Evolutionary conservation across 768 basidiomycete species (phyloP).

Genomic region (Lactifluus hygrophoroides): DNA sequence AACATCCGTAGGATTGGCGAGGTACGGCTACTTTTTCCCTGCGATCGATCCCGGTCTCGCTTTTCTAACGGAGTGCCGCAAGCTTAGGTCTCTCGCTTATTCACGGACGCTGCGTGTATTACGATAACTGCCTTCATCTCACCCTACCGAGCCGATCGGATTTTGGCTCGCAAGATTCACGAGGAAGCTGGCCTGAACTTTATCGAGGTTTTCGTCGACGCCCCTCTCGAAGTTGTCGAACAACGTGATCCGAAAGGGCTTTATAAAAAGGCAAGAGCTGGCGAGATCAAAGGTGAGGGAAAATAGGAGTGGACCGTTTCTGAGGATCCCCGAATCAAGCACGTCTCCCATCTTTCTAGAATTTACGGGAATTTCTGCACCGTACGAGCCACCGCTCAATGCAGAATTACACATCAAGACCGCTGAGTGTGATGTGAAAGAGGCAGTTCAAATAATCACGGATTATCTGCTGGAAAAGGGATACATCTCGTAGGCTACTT

Average conservation of each 20-base stretch:
- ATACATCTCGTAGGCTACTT: too few relatives aligned
- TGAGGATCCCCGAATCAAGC: background rate
- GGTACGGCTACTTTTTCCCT: constrained; percentile 43
- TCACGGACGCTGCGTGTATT: constrained; percentile 80
- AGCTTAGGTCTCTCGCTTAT: constrained; percentile 84
- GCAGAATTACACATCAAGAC: constrained; percentile 94
- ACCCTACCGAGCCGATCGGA: constrained; percentile 86
- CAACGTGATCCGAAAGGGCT: constrained; percentile 93
- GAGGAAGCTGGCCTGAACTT: constrained; percentile 65
- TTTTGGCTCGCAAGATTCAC: constrained; percentile 76
- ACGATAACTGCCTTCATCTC: constrained; percentile 97
- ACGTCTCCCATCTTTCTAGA: too few relatives aligned
- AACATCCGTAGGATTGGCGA: constrained; percentile 97
- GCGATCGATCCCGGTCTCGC: background rate
- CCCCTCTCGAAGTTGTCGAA: constrained; percentile 82
- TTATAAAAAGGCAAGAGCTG: constrained; percentile 83
- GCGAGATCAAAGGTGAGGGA: constrained; percentile 85
- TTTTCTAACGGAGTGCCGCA: constrained; percentile 6
- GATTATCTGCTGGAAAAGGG: constrained; percentile 49
- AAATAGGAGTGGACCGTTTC: background rate
- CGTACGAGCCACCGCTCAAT: constrained; percentile 79
- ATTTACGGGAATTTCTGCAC: constrained; percentile 96
- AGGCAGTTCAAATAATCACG: constrained; percentile 70
- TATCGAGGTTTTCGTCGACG: constrained; percentile 93
- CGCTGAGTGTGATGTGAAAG: constrained; percentile 64